These are phyloP conservation scores for Raffaelea deltoideospora DNA, from an alignment of 2,329 filamentous ascomycete genomes.

Conservation along the genomic window DNA sequence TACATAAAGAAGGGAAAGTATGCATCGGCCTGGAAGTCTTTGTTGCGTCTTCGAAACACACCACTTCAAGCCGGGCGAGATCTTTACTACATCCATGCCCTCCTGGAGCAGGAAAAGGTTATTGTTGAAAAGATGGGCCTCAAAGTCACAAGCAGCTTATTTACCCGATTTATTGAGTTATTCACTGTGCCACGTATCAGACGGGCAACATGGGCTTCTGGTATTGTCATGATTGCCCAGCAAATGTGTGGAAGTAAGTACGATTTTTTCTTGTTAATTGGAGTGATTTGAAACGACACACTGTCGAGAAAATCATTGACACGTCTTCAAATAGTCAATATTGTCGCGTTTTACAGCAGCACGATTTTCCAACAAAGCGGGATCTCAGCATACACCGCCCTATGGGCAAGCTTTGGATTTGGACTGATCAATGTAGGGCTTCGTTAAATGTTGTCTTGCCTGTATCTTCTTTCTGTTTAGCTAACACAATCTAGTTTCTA, in stretches of 20 bases:
- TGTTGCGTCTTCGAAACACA: constrained; percentile 34
- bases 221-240: constrained; percentile 65
- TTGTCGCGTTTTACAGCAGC: constrained; percentile 61
- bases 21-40: constrained; percentile 39
- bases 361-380: constrained; percentile 45
- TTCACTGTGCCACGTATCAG: constrained; percentile 55
- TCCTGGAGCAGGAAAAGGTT: constrained; percentile 43
- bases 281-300: no score
- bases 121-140: constrained; percentile 15
- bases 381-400: constrained; percentile 35
- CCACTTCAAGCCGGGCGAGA: constrained; percentile 44
- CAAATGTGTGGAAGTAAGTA: constrained; percentile 37
- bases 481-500: constrained; percentile 13
- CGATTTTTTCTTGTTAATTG: neutral
- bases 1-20: constrained; percentile 52
- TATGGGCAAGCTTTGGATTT: constrained; percentile 49
- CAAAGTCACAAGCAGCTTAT: constrained; percentile 35
- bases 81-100: constrained; percentile 48
- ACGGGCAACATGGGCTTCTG: constrained; percentile 60
- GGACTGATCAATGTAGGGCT: constrained; percentile 35
- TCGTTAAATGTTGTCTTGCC: constrained; percentile 19
- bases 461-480: neutral
- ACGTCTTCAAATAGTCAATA: constrained; percentile 42
- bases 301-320: neutral
- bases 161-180: constrained; percentile 46